Evolutionary conservation across 306 rosid species (phyloP).

Genomic region (Pachyrhizus erosus): DNA sequence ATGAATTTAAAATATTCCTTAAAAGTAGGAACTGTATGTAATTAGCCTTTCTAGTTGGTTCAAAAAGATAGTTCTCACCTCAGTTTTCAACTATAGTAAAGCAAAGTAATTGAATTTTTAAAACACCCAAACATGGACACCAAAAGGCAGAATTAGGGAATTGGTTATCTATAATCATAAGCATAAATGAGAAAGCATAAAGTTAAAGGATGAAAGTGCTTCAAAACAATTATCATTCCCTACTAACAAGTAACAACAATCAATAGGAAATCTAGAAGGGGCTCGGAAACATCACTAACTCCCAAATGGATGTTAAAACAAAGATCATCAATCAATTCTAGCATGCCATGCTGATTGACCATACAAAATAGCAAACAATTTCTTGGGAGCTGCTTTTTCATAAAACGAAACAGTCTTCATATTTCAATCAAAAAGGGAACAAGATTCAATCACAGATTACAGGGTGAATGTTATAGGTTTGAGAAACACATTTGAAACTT

Average conservation of each 20-base stretch:
- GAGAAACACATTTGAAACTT: not conserved
- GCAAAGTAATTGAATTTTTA: not conserved
- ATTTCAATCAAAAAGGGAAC: not conserved
- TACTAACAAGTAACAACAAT: not conserved
- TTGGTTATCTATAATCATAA: not conserved
- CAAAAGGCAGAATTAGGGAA: not conserved
- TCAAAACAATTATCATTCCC: not conserved
- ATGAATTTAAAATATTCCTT: not conserved
- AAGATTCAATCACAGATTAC: not conserved
- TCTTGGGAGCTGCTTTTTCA: not conserved
- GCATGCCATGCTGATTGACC: not conserved
- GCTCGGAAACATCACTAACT: constrained; percentile 7
- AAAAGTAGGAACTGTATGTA: not conserved
- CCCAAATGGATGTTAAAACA: not conserved
- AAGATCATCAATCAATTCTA: not conserved
- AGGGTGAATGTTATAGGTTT: not conserved
- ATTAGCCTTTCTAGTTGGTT: not conserved
- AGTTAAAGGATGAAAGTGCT: constrained; percentile 12
- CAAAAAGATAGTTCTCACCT: not conserved
- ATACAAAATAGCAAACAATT: not conserved
- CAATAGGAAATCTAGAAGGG: not conserved
- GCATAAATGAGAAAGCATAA: not conserved
- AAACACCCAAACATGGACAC: not conserved
- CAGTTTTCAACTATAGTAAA: not conserved
- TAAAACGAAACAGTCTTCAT: not conserved